Evolutionary conservation across 1,284 basidiomycete genomes (phyloP).

Genomic region (Ustilago nuda): DNA sequence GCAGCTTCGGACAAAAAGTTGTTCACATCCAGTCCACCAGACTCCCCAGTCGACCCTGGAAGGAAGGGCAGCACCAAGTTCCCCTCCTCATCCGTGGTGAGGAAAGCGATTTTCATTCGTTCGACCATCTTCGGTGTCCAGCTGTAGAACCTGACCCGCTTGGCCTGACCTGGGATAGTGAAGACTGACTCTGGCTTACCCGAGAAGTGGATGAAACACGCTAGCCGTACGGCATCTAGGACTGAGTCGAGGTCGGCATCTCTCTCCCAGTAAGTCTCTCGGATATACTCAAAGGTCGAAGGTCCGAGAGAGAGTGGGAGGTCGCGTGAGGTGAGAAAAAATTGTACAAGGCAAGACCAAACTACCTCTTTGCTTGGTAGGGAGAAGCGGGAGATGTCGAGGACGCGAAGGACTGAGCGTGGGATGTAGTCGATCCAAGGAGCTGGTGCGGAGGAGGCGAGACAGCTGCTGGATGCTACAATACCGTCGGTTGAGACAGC

Average conservation of each 20-base stretch:
- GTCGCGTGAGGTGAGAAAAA: constrained; percentile 40
- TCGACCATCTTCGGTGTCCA: constrained; percentile 48
- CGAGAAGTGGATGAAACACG: constrained; percentile 51
- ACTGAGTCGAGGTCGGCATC: constrained; percentile 53
- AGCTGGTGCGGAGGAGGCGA: constrained; percentile 36
- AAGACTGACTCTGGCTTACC: constrained; percentile 54
- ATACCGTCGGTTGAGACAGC: constrained; percentile 22
- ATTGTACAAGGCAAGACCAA: constrained; percentile 50
- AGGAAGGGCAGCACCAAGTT: constrained; percentile 32
- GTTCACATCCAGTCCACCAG: constrained; percentile 14
- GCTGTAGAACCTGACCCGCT: constrained; percentile 25
- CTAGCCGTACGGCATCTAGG: constrained; percentile 48
- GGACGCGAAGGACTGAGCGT: constrained; percentile 34
- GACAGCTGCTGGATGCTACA: constrained; percentile 18
- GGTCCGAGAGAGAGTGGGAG: constrained; percentile 49
- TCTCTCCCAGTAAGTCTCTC: constrained; percentile 56
- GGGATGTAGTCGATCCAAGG: constrained; percentile 54
- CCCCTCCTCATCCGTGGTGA: constrained; percentile 13
- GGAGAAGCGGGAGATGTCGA: constrained; percentile 48
- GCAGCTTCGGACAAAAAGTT: constrained; percentile 23
- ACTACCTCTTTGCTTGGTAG: constrained; percentile 53
- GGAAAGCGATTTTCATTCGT: constrained; percentile 34
- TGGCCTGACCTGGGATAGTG: constrained; percentile 33
- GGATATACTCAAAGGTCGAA: constrained; percentile 52
- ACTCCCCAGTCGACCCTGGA: not conserved